Evolutionary conservation across 176 grass and related monocot genomes (phyloP), one percentile per base, ranked within the genome.

Genomic region (Musa beccarii): DNA sequence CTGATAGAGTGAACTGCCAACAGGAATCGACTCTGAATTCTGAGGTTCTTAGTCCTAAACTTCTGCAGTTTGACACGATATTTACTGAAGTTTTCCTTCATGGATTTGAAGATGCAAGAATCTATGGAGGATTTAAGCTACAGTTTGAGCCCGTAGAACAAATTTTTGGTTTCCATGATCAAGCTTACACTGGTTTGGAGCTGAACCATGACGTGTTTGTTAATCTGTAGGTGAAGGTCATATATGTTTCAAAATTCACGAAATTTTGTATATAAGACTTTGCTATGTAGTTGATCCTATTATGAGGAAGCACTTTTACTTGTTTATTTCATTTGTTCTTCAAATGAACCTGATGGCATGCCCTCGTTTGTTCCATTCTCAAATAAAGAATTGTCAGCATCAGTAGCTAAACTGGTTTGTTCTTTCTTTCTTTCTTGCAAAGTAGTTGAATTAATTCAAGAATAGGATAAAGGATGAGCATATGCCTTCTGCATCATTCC

Each of bases 91-190:
- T 81, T 49, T 80, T 81, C 16, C 52, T 90, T 29, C 77, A 76
- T 49, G 87, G 85, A 28, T 75, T 89, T 25, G 83, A 67, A 26
- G 84, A 76, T 80, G n/a, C 61, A 59, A 84, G 84, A 52, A 80
- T 93, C 55, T 89, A 62, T 63, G 87, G 84, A 69, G 94, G 76
- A 15, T 83, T 90, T 50, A 64, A 81, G n/a, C 82, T 80, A 76
- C 87, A 88, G 64, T 80, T 84, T 64, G 83, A 81, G 24, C 82
- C 52, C 25, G 79, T 75, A 43, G 34, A 43, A 43, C 34, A 43
- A 43, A 6, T 43, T 43, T 43, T 43, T 43, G 34, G 34, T 0
- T 93, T 90, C 49, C 90, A 80, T 75, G 86, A 93, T 75, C 83
- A 25, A 29, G 63, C 63, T 14, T 1, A 68, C 65, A 68, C 0